Evolutionary conservation across 2,329 filamentous ascomycete genomes (phyloP), one percentile per base, ranked within the genome.

Genomic region (Pseudogymnoascus sp.): DNA sequence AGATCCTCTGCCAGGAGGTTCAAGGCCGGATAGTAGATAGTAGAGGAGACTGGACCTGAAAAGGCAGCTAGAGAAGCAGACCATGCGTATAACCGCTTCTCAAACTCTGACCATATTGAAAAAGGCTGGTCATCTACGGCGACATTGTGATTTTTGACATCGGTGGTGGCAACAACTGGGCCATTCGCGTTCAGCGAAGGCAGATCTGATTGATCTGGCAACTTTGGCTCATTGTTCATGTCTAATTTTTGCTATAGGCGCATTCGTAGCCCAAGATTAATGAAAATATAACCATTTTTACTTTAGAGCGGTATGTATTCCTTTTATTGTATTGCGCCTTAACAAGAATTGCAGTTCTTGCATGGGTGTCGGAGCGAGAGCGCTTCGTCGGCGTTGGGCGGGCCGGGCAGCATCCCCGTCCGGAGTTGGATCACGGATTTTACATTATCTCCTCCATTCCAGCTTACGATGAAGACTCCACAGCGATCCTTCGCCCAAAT

Each of bases 11-110:
- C 65, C 44, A 71, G 63, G 4, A 57, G 60, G 1, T 66, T 66
- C 13, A 70, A 64, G 13, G 68, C 66, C 3, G 69, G 68, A 35
- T 67, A 71, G 60, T 70, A 71, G 11, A 71, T 70, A 10, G 68
- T 60, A 5, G 58, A 33, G 5, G 64, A 62, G 29, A 65, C 40
- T 11, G 66, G 65, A 1, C 62, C 66, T 10, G 64, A 40, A 31
- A 64, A 62, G 5, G 63, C 61, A 7, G 61, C 61, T 21, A 63
- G 11, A 4, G 63, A 62, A 5, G 64, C 63, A 50, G 24, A 50
- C 44, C 44, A 50, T 50, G 44, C 44, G 11, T 50, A 50, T 4
- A 50, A 5, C 10, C 44, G 44, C 24, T 50, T 50, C 8, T 50
- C 44, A 10, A 50, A 50, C 26, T 50, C 44, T 31, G 44, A 31